Percentiles rank a stretch among this genome's conserved stretches.
Conservation (phyloP, 192 early-diverging fungal genomes). For the Coemansia sp. region DNA sequence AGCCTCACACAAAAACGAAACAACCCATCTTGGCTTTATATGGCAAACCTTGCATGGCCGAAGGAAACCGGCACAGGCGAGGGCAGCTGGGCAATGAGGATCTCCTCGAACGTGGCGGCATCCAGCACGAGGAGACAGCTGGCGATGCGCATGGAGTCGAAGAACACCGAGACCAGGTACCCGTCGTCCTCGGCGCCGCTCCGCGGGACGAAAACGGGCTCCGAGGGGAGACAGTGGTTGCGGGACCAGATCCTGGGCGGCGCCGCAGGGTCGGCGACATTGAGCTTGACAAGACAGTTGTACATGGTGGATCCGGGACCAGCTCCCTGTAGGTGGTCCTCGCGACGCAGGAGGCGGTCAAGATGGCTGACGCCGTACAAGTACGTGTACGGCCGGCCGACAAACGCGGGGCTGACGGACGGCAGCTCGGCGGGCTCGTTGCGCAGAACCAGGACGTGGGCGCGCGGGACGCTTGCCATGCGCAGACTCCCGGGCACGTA, state of each 20-base stretch:
- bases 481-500: conserved; percentile 44
- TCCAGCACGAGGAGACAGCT: conserved; percentile 79
- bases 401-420: conserved; percentile 55
- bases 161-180: conserved; percentile 72
- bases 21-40: conserved; percentile 7
- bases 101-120: conserved; percentile 64
- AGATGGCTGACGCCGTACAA: conserved; percentile 54
- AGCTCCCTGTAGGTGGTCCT: conserved; percentile 25
- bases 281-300: conserved; percentile 60
- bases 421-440: conserved; percentile 56
- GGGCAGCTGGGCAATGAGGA: conserved; percentile 67
- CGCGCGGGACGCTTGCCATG: conserved; percentile 21
- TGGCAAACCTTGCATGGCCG: conserved; percentile 59
- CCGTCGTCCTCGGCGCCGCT: conserved; percentile 70
- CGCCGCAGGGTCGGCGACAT: conserved; percentile 44
- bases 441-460: conserved; percentile 46
- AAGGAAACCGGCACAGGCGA: conserved; percentile 72
- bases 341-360: conserved; percentile 23
- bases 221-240: conserved; percentile 73
- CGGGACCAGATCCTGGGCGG: conserved; percentile 49
- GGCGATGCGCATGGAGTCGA: conserved; percentile 62
- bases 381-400: conserved; percentile 52
- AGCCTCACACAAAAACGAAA: no score
- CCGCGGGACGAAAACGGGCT: conserved; percentile 77
- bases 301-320: conserved; percentile 49